Conservation (phyloP, 2,329 filamentous ascomycete species). For the Talaromyces sp. region DNA sequence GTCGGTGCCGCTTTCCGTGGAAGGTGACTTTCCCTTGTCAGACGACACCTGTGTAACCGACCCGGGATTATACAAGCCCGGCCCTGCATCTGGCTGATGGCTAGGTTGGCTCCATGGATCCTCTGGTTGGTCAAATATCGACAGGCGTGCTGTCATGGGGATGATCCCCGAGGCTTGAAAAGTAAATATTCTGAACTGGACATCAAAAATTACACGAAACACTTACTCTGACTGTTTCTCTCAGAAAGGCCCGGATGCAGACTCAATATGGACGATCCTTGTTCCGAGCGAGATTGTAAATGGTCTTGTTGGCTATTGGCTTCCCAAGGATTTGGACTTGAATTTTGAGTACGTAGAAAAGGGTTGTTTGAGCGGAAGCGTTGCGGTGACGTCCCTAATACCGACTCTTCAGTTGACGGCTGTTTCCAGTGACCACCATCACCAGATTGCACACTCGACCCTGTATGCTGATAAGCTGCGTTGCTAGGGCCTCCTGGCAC, state of each 20-base stretch:
- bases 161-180: slow-evolving; percentile 27
- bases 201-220: not conserved
- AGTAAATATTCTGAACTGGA: not conserved
- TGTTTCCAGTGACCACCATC: slow-evolving; percentile 21
- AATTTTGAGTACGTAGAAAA: slow-evolving; percentile 30
- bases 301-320: slow-evolving; percentile 2
- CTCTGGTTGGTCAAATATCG: slow-evolving; percentile 29
- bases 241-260: slow-evolving; percentile 22
- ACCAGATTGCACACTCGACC: slow-evolving; percentile 15
- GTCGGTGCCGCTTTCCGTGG: not conserved
- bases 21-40: not conserved
- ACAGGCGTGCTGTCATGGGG: slow-evolving; percentile 36
- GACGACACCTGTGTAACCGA: not conserved
- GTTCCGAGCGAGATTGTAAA: slow-evolving; percentile 12
- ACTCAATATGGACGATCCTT: slow-evolving; percentile 20
- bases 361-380: slow-evolving; percentile 38
- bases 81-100: not conserved
- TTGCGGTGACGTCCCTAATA: slow-evolving; percentile 23
- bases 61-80: not conserved
- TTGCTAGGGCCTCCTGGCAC: not conserved
- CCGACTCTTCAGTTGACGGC: slow-evolving; percentile 12
- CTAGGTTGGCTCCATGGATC: slow-evolving; percentile 24
- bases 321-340: slow-evolving; percentile 16
- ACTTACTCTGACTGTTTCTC: slow-evolving; percentile 31
- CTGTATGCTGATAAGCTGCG: slow-evolving; percentile 3